These are phyloP conservation scores for Aurinia saxatilis DNA, from an alignment of 345 rosid genomes.

Conservation along the genomic window DNA sequence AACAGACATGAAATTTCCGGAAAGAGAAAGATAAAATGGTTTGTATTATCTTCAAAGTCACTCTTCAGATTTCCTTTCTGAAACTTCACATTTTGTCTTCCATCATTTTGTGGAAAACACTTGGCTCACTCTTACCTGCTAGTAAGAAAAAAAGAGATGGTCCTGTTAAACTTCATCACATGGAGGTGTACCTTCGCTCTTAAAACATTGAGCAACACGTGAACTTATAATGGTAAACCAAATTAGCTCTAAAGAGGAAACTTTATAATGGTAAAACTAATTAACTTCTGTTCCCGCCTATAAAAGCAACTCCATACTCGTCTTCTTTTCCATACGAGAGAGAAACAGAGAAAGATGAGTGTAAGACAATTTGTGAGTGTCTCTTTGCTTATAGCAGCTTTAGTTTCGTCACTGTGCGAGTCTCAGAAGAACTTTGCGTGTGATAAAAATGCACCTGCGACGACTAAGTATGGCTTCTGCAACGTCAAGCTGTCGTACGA, in stretches of 20 bases:
- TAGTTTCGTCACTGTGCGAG: constrained; percentile 21
- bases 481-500: constrained; percentile 34
- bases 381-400: constrained; percentile 23
- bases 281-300: constrained; percentile 22
- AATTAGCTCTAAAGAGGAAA: not conserved
- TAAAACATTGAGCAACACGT: constrained; percentile 1
- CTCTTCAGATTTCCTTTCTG: constrained; percentile 13
- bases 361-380: constrained; percentile 2
- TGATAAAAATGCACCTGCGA: not conserved
- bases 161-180: constrained; percentile 11
- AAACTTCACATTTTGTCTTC: constrained; percentile 23
- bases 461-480: constrained; percentile 33
- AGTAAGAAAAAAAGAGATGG: constrained; percentile 16
- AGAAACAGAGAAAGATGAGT: constrained; percentile 12
- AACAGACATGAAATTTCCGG: not conserved
- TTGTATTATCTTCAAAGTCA: constrained; percentile 24
- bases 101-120: constrained; percentile 13
- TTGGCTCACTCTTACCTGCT: constrained; percentile 14
- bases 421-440: constrained; percentile 24
- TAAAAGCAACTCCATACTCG: not conserved
- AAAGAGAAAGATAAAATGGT: constrained; percentile 7
- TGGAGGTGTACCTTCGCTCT: not conserved
- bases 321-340: constrained; percentile 1
- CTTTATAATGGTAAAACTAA: not conserved
- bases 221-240: not conserved